Evolutionary conservation across 257 asterid species (phyloP).

Genomic region (Solanum etuberosum): DNA sequence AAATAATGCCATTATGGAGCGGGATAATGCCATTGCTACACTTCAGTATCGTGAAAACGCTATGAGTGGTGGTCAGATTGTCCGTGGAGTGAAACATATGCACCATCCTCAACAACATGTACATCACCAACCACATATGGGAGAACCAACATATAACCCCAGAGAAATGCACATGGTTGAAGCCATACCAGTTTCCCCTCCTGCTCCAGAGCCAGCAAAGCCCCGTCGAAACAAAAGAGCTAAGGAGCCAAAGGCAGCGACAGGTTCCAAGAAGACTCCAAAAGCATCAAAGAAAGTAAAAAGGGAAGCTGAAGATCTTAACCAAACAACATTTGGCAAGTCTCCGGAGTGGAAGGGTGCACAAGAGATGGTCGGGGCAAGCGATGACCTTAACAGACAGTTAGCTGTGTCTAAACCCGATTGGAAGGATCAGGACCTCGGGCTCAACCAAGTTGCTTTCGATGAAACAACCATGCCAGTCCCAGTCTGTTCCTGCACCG

Average conservation of each 20-base stretch:
- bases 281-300: slow-evolving; percentile 51
- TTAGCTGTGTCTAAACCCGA: slow-evolving; percentile 30
- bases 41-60: slow-evolving; percentile 67
- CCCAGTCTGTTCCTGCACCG: slow-evolving; percentile 93
- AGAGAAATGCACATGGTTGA: slow-evolving; percentile 40
- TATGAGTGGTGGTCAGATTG: slow-evolving; percentile 53
- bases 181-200: slow-evolving; percentile 32
- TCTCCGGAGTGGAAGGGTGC: slow-evolving; percentile 33
- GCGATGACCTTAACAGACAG: slow-evolving; percentile 24
- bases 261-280: slow-evolving; percentile 27
- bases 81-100: slow-evolving; percentile 49
- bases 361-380: slow-evolving; percentile 15
- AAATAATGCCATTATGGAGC: slow-evolving; percentile 71
- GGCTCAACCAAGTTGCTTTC: slow-evolving; percentile 79
- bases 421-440: slow-evolving; percentile 92
- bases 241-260: slow-evolving; percentile 43
- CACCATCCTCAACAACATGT: slow-evolving; percentile 69
- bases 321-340: slow-evolving; percentile 25
- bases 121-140: slow-evolving; percentile 40
- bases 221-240: slow-evolving; percentile 54
- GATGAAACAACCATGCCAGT: slow-evolving; percentile 93
- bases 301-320: slow-evolving; percentile 50
- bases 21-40: slow-evolving; percentile 82
- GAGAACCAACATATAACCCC: slow-evolving; percentile 34
- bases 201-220: slow-evolving; percentile 46